Base-by-base conservation (phyloP, 208 protist species). In the Crithidia thermophila region DNA sequence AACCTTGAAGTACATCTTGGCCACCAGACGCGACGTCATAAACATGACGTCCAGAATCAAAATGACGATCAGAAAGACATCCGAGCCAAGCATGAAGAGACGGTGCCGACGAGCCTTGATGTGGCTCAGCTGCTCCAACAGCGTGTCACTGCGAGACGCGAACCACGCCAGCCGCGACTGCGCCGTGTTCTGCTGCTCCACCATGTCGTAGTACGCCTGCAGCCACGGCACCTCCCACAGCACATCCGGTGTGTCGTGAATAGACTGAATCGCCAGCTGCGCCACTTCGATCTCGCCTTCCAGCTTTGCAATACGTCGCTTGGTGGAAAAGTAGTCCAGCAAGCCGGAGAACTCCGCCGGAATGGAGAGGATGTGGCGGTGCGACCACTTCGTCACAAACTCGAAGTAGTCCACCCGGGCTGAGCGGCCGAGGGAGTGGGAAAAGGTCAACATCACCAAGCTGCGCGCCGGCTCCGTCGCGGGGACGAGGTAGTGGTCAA, bases 161-260 rank as follows among this genome's bases (percentile, higher is more conserved):
- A 89, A 87, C 81, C 86, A 92, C 23, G 68, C 64, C 46, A 88
- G 62, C 27, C 84, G 73, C 57, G 83, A 67, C 33, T 84, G 75
- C 1, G 73, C 72, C 10, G 83, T 75, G 58, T 85, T 82, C 58
- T 92, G 82, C 40, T 75, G 67, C 47, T 89, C 83, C 16, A 65
- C 58, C 47, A 89, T 45, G 59, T 88, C 75, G 51, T 86, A 84
- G 47, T 82, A 92, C 27, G 71, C 77, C 52, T 86, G 37, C 30
- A 92, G 59, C 81, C 83, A 92, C 31, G 83, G 66, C 78, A 85
- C 87, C 52, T 92, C 81, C 84, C 86, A 92, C 40, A 92, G 56
- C 46, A 92, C 87, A 18, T 85, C 81, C 1, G 86, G 86, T 23
- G 68, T 82, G 63, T 89, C 86, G 42, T 79, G 71, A 13, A 87